A percentile compares a stretch with the other conserved stretches of the same genome.
These are phyloP conservation scores for Hypomontagnella monticulosa DNA, from an alignment of 495 filamentous ascomycete species.

Conservation along the genomic window DNA sequence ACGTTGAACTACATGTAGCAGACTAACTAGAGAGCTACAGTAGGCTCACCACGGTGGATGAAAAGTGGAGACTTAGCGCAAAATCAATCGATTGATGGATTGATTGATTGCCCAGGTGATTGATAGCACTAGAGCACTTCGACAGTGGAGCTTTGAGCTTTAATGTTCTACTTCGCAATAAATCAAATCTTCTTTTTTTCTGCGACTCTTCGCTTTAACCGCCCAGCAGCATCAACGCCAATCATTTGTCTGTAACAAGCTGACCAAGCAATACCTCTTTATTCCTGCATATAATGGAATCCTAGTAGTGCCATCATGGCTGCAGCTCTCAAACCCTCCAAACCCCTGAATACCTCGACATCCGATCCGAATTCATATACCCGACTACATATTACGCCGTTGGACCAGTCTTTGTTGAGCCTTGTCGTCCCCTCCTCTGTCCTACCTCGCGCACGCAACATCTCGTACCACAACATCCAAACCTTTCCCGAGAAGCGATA, in stretches of 20 bases:
- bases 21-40: no score
- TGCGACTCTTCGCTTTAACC: slow-evolving; percentile 21
- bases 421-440: slow-evolving; percentile 74
- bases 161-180: no score
- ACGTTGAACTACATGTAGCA: no score
- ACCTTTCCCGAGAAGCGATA: slow-evolving; percentile 90
- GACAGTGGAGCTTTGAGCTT: no score
- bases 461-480: slow-evolving; percentile 83
- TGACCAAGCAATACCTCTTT: slow-evolving; percentile 4
- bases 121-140: no score
- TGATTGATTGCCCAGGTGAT: no score
- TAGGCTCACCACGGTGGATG: no score
- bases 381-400: slow-evolving; percentile 86
- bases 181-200: no score
- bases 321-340: slow-evolving; percentile 19
- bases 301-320: slow-evolving; percentile 25
- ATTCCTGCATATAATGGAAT: slow-evolving; percentile 16
- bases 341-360: slow-evolving; percentile 13
- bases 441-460: slow-evolving; percentile 70
- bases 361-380: slow-evolving; percentile 47
- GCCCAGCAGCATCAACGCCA: slow-evolving; percentile 6
- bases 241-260: slow-evolving; percentile 1
- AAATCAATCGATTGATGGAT: no score
- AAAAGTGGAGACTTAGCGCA: no score
- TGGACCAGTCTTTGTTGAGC: slow-evolving; percentile 74